Evolutionary conservation across 2,329 filamentous ascomycete species (phyloP), one percentile per base, ranked within the genome.

Genomic region (Chalaropsis thielavioides): DNA sequence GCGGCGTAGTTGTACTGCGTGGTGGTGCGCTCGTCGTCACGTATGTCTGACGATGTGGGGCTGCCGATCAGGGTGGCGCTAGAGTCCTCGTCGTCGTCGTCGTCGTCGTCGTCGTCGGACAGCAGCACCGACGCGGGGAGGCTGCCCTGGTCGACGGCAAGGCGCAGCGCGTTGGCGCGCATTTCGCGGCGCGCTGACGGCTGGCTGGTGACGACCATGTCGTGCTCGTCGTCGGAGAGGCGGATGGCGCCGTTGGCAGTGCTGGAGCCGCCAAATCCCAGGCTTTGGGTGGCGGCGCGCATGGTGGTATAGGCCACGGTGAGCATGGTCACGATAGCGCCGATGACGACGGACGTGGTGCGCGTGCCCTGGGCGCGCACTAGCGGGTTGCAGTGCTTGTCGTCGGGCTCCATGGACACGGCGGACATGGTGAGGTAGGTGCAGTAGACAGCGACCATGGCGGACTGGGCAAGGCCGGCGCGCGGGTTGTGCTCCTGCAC

Each of bases 271-370:
- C 87, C 87, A 1, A 92, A 78, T 3, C 89, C 89, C 6, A 94
- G 81, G 67, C 87, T 89, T 75, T 96, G 92, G 0, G 94, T 97
- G 15, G 94, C 94, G 19, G 94, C 94, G 63, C 94, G 87, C 2
- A 94, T 99, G 2, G 94, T 99, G 4, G 94, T 99, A 76, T 97
- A 99, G 7, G 94, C 94, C 63, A 97, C 90, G 0, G 94, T 97
- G 61, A 96, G 81, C 83, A 99, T 95, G 11, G 94, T 99, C 64
- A 96, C 90, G 69, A 99, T 87, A 38, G 94, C 94, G 67, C 94
- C 94, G 68, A 99, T 83, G 61, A 99, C 84, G 67, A 97, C 85
- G 35, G 91, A 95, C 1, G 91, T 94, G 7, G 89, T 95, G 68
- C 94, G 85, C 10, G 92, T 94, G 67, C 90, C 91, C 68, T 89